Evolutionary conservation across 2,329 filamentous ascomycete species (phyloP).

Genomic region (Diplodia seriata): DNA sequence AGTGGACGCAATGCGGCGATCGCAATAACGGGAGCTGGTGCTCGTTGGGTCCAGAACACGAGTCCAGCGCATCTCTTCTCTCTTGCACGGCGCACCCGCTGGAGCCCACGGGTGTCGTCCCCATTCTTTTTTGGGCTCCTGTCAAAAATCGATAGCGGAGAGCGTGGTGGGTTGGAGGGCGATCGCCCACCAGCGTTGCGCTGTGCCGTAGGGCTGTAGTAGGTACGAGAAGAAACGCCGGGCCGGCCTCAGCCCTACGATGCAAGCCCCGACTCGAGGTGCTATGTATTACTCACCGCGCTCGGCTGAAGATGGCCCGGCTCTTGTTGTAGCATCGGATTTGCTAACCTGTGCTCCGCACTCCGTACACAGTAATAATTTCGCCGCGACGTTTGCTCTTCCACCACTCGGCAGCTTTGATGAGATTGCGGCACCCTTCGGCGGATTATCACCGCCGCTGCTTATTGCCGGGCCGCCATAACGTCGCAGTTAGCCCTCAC

Average conservation of each 20-base stretch:
- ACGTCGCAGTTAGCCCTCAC: background rate
- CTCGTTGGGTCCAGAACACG: background rate
- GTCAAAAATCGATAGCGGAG: constrained; percentile 8
- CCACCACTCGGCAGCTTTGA: background rate
- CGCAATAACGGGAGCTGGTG: constrained; percentile 21
- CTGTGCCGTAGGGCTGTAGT: background rate
- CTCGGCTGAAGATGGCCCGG: background rate
- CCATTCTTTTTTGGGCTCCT: background rate
- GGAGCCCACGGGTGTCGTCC: background rate
- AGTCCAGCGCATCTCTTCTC: background rate
- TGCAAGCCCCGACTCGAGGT: background rate
- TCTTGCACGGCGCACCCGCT: constrained; percentile 10
- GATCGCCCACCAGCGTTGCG: background rate
- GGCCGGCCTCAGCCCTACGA: constrained; percentile 8
- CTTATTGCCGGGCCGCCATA: background rate
- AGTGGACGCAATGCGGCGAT: constrained; percentile 9
- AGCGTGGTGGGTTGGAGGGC: background rate
- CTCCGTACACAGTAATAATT: constrained; percentile 1
- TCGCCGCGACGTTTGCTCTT: constrained; percentile 4
- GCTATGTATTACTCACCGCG: background rate
- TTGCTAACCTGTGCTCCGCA: background rate
- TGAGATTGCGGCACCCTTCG: background rate
- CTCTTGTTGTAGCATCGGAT: background rate
- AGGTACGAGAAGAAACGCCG: constrained; percentile 8
- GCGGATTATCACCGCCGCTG: background rate